These are phyloP conservation scores for Fragaria iinumae DNA, from an alignment of 306 rosid genomes.

Conservation along the genomic window DNA sequence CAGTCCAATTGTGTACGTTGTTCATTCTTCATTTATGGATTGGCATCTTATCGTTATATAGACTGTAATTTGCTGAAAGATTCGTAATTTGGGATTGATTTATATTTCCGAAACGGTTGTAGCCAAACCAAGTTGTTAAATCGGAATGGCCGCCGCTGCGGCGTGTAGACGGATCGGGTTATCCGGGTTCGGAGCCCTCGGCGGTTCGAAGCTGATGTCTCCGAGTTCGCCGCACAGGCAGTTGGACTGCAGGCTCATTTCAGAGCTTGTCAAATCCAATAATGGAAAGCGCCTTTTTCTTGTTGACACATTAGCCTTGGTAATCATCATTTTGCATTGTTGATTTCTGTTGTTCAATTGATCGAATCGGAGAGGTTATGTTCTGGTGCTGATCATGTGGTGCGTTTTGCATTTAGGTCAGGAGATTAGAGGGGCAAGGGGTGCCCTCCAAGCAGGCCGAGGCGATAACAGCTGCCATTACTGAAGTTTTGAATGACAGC, in stretches of 20 bases:
- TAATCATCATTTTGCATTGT: constrained; percentile 25
- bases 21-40: neutral
- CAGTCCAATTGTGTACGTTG: neutral
- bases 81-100: neutral
- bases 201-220: constrained; percentile 32
- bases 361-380: neutral
- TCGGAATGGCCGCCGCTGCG: constrained; percentile 66
- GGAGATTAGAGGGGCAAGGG: constrained; percentile 81
- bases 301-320: constrained; percentile 89
- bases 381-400: neutral
- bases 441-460: constrained; percentile 85
- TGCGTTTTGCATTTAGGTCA: constrained; percentile 49
- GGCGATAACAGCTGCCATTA: constrained; percentile 88
- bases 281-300: constrained; percentile 71
- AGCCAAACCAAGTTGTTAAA: constrained; percentile 13
- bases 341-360: neutral
- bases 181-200: constrained; percentile 38
- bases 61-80: too few relatives aligned
- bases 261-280: constrained; percentile 55
- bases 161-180: constrained; percentile 55
- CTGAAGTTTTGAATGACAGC: constrained; percentile 81
- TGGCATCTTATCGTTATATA: too few relatives aligned
- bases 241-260: too few relatives aligned
- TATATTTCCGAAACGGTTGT: neutral
- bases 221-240: constrained; percentile 33